Evolutionary conservation across 148 eudicot species (phyloP), one percentile per base, ranked within the genome.

Genomic region (Bassia scoparia): DNA sequence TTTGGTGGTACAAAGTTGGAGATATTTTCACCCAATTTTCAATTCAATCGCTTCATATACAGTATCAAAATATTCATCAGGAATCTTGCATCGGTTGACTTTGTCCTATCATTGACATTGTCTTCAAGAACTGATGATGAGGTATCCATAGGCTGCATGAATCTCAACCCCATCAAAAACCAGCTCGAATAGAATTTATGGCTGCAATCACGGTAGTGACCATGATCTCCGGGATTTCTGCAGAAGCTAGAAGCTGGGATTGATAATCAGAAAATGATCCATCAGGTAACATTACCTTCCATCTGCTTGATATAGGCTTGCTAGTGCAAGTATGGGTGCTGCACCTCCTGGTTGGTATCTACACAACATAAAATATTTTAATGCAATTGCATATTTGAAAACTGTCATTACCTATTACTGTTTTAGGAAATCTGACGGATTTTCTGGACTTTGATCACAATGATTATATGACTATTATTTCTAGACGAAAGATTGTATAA

Each of bases 101-200:
- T 97, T 5, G 74, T 80, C 31, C 98, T 72, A 20, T 88, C 93
- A 68, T 94, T 91, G 79, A 91, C 84, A 2, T 88, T 90, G 35
- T 91, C 90, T 94, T 94, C 59, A 89, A 71, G 82, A 94, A 94
- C 75, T 94, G 98, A 63, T 91, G 35, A 94, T 83, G 72, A 94
- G 89, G 88, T 78, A 88, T 58, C 98, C 97, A 49, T 87, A 88
- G 52, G 97, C 97, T 52, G 82, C 96, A 31, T 94, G 91, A 72
- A 91, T 69, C 74, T 94, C 97, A 55, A 94, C 77, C 7, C 97
- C 97, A 75, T 91, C 97, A 76, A 94, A n/a, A 94, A 66, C 98
- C 98, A 73, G 98, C 98, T 87, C 78, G 87, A 61, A 94, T 77
- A 34, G 98, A 87, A 65, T 91, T 94, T 63, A 84, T 67, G 63